A percentile compares a stretch with the other conserved stretches of the same genome.
These are phyloP conservation scores for Protomyces gravidus DNA, from an alignment of 1,139 yeast species.

Conservation along the genomic window DNA sequence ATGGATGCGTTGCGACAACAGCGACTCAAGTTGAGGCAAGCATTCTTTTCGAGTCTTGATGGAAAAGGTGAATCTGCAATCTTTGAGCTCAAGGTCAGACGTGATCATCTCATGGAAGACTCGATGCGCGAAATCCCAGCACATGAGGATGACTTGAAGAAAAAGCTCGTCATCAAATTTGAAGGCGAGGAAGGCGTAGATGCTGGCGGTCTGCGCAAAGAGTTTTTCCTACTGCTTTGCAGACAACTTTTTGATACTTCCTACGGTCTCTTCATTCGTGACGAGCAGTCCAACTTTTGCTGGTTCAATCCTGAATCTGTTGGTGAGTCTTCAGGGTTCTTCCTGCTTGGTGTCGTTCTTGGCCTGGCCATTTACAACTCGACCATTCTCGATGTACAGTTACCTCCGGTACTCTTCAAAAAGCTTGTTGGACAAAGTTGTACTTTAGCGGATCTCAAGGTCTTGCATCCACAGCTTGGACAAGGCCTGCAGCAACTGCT, in stretches of 20 bases:
- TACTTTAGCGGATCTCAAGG: constrained; percentile 59
- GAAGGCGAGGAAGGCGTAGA: constrained; percentile 86
- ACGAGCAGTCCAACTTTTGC: constrained; percentile 63
- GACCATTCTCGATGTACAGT: constrained; percentile 70
- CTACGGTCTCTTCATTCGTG: constrained; percentile 49
- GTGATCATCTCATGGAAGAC: constrained; percentile 66
- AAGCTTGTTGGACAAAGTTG: constrained; percentile 58
- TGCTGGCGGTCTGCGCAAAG: constrained; percentile 89
- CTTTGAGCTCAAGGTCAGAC: constrained; percentile 62
- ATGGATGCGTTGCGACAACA: constrained; percentile 76
- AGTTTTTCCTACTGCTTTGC: constrained; percentile 79
- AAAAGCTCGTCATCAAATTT: constrained; percentile 72
- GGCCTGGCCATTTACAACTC: constrained; percentile 91
- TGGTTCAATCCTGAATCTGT: constrained; percentile 57
- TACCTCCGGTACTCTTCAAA: constrained; percentile 75
- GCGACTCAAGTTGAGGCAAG: constrained; percentile 87
- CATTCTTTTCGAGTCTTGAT: constrained; percentile 71
- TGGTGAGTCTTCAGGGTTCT: constrained; percentile 49
- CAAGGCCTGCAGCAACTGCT: constrained; percentile 54
- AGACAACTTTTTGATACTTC: constrained; percentile 63
- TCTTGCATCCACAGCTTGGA: constrained; percentile 65
- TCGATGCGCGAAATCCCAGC: constrained; percentile 56
- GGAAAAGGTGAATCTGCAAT: constrained; percentile 61
- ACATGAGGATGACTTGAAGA: constrained; percentile 62
- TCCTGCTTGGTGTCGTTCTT: constrained; percentile 73